Conservation (phyloP, 2,329 filamentous ascomycete species). For the Sclerotinia glacialis region DNA sequence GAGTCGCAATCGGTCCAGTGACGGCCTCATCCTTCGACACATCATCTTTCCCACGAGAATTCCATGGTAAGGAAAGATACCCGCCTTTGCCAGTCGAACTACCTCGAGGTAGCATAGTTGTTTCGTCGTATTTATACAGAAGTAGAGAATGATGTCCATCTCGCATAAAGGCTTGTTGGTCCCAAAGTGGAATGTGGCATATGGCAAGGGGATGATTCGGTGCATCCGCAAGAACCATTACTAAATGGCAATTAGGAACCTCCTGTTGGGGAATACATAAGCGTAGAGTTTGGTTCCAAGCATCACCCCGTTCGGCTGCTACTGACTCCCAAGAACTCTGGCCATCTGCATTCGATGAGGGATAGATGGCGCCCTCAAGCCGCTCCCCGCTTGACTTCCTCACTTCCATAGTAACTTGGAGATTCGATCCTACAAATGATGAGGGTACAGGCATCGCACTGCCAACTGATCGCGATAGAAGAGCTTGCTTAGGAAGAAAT, state of each 20-base stretch:
- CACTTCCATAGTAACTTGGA: slow-evolving; percentile 88
- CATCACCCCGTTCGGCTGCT: slow-evolving; percentile 72
- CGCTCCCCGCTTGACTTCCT: slow-evolving; percentile 74
- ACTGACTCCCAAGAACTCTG: slow-evolving; percentile 87
- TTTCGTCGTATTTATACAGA: slow-evolving; percentile 88
- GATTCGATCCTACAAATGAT: slow-evolving; percentile 63
- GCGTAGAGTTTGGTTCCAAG: slow-evolving; percentile 85
- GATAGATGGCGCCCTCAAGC: slow-evolving; percentile 83
- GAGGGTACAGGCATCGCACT: slow-evolving; percentile 68
- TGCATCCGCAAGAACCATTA: slow-evolving; percentile 84
- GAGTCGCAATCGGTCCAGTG: slow-evolving; percentile 74
- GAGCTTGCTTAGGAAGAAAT: slow-evolving; percentile 71
- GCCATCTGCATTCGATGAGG: slow-evolving; percentile 75
- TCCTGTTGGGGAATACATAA: slow-evolving; percentile 76
- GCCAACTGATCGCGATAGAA: slow-evolving; percentile 65
- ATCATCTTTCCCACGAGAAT: slow-evolving; percentile 62
- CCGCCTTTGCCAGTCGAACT: slow-evolving; percentile 72
- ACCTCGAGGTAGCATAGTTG: slow-evolving; percentile 66
- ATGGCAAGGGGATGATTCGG: slow-evolving; percentile 87
- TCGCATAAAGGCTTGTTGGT: slow-evolving; percentile 80
- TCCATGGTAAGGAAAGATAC: slow-evolving; percentile 83
- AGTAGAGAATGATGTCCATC: slow-evolving; percentile 80
- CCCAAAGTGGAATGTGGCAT: slow-evolving; percentile 92
- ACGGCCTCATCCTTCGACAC: slow-evolving; percentile 68
- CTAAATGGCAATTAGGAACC: slow-evolving; percentile 78